Base-by-base conservation (phyloP, 305 asterid genomes). In the Fraxinus dipetala region DNA sequence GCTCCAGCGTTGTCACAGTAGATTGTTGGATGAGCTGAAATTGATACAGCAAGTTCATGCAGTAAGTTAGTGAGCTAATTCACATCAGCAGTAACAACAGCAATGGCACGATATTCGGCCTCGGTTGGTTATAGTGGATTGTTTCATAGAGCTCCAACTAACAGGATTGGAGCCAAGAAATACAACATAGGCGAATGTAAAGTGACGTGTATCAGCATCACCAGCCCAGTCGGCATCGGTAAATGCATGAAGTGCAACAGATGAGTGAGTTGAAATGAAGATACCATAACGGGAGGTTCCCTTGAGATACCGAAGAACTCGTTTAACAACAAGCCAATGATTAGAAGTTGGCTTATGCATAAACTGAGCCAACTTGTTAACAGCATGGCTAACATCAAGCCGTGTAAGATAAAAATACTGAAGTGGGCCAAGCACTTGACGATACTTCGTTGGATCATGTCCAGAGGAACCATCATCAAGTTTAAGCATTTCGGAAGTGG, bases 361-460 rank as follows among this genome's bases (percentile, higher is more conserved):
- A 7, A 14, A 20, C 0, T 59, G 26, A n/a, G 69, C 26, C 11
- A 59, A 59, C 28, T 59, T 59, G 10, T 59, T 59, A 20, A 77
- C 30, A 0, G 0, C 70, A 24, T 20, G 13, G 18, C 43, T 45
- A 14, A 48, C 38, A 51, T 48, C 80, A 45, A 28, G 80, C 6
- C 30, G 80, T 20, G 72, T 59, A n/a, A 59, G 69, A 5, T 30
- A 59, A 6, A 59, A 4, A 59, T 20, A 77, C 8, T 77, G 43
- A 8, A 51, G 43, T 22, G 45, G 51, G 16, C 80, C 72, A 77
- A 77, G 72, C 5, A 48, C 48, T 9, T 45, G 45, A 28, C 31
- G 45, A 45, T 51, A 77, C 70, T 48, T 2, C 26, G 72, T 77
- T 13, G 80, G 70, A 77, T 77, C 43, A 54, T 77, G 80, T 40